phyloP scores from a whole-genome alignment of 805 yeast genomes.

The Myxozyma mucilagina region DNA sequence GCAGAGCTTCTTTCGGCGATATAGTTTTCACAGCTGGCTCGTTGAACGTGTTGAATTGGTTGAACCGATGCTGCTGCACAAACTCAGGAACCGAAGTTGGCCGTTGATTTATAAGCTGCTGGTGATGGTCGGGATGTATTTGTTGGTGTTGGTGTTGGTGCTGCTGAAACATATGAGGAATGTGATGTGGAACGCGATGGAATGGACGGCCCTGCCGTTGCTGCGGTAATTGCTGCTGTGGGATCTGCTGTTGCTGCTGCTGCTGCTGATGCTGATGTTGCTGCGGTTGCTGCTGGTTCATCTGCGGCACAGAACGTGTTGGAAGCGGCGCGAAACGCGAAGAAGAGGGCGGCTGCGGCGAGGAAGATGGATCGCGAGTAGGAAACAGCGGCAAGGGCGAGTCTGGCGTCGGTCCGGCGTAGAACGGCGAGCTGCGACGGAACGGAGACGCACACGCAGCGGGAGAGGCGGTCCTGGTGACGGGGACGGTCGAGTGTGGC shows the following conservation, averaged over 20 bases:
- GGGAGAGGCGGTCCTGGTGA: conserved; percentile 26
- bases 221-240: conserved; percentile 8
- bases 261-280: conserved; percentile 27
- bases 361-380: conserved; percentile 1
- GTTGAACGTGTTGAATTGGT: background rate
- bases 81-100: background rate
- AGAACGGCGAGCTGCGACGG: conserved; percentile 32
- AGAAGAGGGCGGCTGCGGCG: conserved; percentile 5
- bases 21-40: conserved; percentile 19
- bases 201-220: conserved; percentile 14
- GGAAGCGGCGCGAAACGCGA: conserved; percentile 11
- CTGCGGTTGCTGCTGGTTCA: conserved; percentile 22
- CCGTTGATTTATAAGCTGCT: background rate
- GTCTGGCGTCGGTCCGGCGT: conserved; percentile 27
- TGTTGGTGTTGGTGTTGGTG: background rate
- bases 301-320: conserved; percentile 17
- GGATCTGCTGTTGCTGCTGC: conserved; percentile 16
- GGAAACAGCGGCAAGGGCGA: background rate
- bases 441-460: conserved; percentile 25
- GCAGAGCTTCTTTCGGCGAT: conserved; percentile 29
- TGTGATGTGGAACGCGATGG: background rate
- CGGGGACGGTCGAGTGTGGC: conserved; percentile 14
- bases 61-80: background rate
- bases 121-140: background rate
- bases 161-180: conserved; percentile 8